Evolutionary conservation across 2,329 filamentous ascomycete species (phyloP), one percentile per base, ranked within the genome.

Genomic region (Colletotrichum acutatum): DNA sequence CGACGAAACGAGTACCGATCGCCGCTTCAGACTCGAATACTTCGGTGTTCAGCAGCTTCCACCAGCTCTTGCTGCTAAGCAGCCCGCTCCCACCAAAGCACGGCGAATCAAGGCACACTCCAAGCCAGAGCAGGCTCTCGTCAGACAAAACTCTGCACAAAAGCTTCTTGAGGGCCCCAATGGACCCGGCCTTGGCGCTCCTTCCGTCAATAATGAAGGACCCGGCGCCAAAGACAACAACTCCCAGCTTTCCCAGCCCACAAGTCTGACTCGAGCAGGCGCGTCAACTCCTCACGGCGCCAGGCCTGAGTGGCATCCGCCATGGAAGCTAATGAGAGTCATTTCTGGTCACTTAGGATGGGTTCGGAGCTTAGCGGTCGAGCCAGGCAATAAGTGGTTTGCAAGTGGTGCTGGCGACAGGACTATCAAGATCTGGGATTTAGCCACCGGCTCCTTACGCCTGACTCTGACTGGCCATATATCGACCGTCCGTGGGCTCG

Each of bases 341-440:
- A 98, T 99, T 76, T 98, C 95, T 0, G 97, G 97, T 19, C 97
- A 98, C 81, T 84, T 99, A 77, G 97, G 97, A 30, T 99, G 97
- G 97, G 97, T 99, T 75, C 89, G 95, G 74, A 90, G 90, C 76
- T 85, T 98, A 78, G 94, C 96, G 1, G 94, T 98, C 61, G 97
- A 99, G 83, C 97, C 97, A 1, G 94, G 94, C 79, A 99, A 99
- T 83, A 91, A 98, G 82, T 99, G 95, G 95, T 99, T 99, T 82
- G 97, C 95, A 24, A 97, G 94, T 78, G 97, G 97, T 74, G 95
- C 96, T 7, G 97, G 96, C 68, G 97, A 99, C 82, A 89, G 97
- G 65, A 98, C 96, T 1, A 98, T 99, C 84, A 99, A 99, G 86
- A 97, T 99, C 75, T 99, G 96, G 96, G 96, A 99, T 83, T 83